These are phyloP conservation scores for Hypocrella siamensis DNA, from an alignment of 2,329 filamentous ascomycete genomes.

Conservation along the genomic window DNA sequence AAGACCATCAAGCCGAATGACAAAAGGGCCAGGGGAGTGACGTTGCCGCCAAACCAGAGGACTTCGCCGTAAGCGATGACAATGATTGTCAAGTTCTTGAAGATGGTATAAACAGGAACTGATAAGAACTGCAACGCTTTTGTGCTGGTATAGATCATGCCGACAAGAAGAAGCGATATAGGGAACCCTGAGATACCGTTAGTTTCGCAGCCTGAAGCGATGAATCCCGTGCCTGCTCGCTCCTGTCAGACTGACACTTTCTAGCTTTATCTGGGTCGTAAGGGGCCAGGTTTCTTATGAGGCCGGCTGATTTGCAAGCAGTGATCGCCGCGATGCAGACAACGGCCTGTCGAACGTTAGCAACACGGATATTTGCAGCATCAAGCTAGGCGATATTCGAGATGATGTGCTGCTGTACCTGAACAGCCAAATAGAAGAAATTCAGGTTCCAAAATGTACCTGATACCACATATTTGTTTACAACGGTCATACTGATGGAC, in stretches of 20 bases:
- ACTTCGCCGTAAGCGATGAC: slow-evolving; percentile 97
- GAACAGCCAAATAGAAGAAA: slow-evolving; percentile 83
- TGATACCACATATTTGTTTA: slow-evolving; percentile 96
- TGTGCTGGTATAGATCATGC: slow-evolving; percentile 97
- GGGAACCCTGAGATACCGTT: slow-evolving; percentile 58
- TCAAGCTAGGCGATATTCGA: not conserved
- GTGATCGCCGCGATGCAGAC: slow-evolving; percentile 81
- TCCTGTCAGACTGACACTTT: slow-evolving; percentile 56
- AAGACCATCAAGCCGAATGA: slow-evolving; percentile 95
- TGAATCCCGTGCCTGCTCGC: too few relatives aligned
- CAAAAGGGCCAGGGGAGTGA: slow-evolving; percentile 73
- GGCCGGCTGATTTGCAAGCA: slow-evolving; percentile 59
- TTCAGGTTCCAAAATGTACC: slow-evolving; percentile 87
- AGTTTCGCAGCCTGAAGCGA: too few relatives aligned
- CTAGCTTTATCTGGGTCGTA: slow-evolving; percentile 83
- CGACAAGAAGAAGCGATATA: slow-evolving; percentile 85
- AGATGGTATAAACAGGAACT: slow-evolving; percentile 97
- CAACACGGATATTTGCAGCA: not conserved
- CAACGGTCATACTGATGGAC: slow-evolving; percentile 99
- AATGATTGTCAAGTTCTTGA: slow-evolving; percentile 99
- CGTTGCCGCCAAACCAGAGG: slow-evolving; percentile 90
- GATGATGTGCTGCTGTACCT: slow-evolving; percentile 62
- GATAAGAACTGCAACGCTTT: slow-evolving; percentile 94
- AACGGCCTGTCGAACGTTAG: slow-evolving; percentile 44
- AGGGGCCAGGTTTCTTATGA: slow-evolving; percentile 67